Percentiles rank a stretch among this genome's conserved stretches.
These are phyloP conservation scores for Omphalotus guepiniiformis DNA, from an alignment of 768 basidiomycete species.

Conservation along the genomic window DNA sequence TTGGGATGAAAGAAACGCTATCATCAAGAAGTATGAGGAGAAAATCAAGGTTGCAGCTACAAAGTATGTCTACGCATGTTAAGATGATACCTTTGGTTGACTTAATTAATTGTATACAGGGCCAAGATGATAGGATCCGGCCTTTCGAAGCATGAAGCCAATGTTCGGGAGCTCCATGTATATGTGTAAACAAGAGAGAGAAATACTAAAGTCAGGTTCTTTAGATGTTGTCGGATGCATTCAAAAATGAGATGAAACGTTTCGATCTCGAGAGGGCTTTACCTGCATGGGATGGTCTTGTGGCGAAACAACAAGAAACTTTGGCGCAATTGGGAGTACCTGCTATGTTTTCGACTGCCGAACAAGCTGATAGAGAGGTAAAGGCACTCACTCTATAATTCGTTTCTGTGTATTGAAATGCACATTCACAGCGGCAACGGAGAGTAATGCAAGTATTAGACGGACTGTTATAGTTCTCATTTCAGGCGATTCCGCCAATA, in stretches of 20 bases:
- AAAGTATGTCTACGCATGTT: conserved; percentile 42
- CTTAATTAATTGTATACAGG: conserved; percentile 32
- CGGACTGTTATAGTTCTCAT: conserved; percentile 47
- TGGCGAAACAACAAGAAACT: conserved; percentile 62
- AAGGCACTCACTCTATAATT: conserved; percentile 13
- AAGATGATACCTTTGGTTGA: conserved; percentile 1
- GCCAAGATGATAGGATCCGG: conserved; percentile 61
- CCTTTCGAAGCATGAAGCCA: conserved; percentile 66
- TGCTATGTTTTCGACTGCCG: conserved; percentile 60
- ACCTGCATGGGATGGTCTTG: conserved; percentile 74
- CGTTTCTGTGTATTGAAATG: not conserved
- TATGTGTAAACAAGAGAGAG: no score
- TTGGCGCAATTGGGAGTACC: conserved; percentile 63
- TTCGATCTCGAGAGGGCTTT: conserved; percentile 71
- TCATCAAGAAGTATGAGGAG: conserved; percentile 63
- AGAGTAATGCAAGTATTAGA: conserved; percentile 66
- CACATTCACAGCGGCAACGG: conserved; percentile 54
- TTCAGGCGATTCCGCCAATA: no score
- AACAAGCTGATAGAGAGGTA: conserved; percentile 54
- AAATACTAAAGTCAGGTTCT: conserved; percentile 3
- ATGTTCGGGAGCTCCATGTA: conserved; percentile 32
- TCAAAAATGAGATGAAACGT: conserved; percentile 57
- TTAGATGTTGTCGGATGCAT: conserved; percentile 63
- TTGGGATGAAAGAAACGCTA: conserved; percentile 61
- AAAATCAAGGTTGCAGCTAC: conserved; percentile 65